Percentiles rank a stretch among this genome's conserved stretches.
Conservation (phyloP, 345 rosid genomes). For the Syzygium jambos region DNA sequence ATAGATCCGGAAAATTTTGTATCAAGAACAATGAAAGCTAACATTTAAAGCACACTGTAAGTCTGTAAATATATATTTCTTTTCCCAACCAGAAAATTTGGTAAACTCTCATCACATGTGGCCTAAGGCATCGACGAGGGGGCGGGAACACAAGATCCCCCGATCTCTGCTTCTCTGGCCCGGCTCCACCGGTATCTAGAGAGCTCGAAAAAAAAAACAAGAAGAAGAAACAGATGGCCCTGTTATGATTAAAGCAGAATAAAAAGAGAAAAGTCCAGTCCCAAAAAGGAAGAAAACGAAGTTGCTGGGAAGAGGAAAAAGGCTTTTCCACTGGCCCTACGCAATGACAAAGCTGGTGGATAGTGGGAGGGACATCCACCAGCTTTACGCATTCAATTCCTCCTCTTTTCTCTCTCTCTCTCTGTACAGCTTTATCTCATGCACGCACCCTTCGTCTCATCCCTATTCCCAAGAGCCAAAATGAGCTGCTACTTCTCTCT, state of each 20-base stretch:
- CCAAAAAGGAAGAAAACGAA: not conserved
- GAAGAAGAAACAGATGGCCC: too few species aligned
- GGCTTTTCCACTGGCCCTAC: not conserved
- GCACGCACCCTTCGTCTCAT: not conserved
- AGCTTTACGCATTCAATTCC: too few species aligned
- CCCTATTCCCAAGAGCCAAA: not conserved
- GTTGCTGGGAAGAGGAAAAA: not conserved
- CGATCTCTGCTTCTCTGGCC: too few species aligned
- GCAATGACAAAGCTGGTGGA: not conserved
- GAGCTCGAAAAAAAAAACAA: not conserved
- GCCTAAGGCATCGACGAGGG: too few species aligned
- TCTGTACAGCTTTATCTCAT: not conserved
- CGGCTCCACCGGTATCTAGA: too few species aligned
- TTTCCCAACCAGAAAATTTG: not conserved
- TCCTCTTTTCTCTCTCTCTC: too few species aligned
- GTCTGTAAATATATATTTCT: not conserved
- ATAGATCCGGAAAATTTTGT: not conserved
- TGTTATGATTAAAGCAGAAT: not conserved
- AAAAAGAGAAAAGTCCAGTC: not conserved
- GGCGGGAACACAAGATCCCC: too few species aligned
- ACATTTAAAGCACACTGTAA: not conserved
- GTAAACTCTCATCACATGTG: not conserved
- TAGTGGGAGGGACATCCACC: not conserved
- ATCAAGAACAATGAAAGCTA: not conserved
- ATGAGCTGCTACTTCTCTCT: not conserved